phyloP scores from a whole-genome alignment of 306 rosid species.

The Ammopiptanthus mongolicus region DNA sequence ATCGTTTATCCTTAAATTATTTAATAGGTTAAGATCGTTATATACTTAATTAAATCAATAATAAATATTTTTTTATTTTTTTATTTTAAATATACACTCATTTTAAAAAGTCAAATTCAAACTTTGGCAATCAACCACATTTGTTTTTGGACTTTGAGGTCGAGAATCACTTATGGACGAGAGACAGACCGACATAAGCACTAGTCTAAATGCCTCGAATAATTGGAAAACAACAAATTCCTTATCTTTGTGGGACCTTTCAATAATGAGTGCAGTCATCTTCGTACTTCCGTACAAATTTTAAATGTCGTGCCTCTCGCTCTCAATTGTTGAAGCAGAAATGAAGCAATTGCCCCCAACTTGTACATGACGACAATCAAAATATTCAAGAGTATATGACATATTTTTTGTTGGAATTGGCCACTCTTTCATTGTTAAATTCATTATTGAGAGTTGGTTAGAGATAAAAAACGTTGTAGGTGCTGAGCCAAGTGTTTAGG shows the following conservation, averaged over 20 bases:
- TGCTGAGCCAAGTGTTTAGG: neutral
- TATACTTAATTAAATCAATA: too few species aligned
- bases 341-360: conserved; percentile 1
- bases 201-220: conserved; percentile 19
- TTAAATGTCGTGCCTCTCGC: conserved; percentile 10
- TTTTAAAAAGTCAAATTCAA: too few species aligned
- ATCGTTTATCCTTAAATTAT: too few species aligned
- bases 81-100: too few species aligned
- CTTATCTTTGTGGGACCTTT: conserved; percentile 15
- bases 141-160: neutral
- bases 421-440: neutral
- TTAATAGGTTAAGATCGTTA: too few species aligned
- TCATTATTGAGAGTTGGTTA: neutral
- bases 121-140: too few species aligned
- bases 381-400: neutral
- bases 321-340: neutral
- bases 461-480: neutral
- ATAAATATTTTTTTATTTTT: too few species aligned
- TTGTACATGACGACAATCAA: neutral
- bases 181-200: conserved; percentile 9
- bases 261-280: conserved; percentile 12
- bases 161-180: neutral
- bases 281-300: conserved; percentile 22
- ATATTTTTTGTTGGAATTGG: neutral
- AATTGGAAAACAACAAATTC: conserved; percentile 30